Evolutionary conservation across 1,284 basidiomycete genomes (phyloP), one percentile per base, ranked within the genome.

Genomic region (Fistulinella cinereoalba): DNA sequence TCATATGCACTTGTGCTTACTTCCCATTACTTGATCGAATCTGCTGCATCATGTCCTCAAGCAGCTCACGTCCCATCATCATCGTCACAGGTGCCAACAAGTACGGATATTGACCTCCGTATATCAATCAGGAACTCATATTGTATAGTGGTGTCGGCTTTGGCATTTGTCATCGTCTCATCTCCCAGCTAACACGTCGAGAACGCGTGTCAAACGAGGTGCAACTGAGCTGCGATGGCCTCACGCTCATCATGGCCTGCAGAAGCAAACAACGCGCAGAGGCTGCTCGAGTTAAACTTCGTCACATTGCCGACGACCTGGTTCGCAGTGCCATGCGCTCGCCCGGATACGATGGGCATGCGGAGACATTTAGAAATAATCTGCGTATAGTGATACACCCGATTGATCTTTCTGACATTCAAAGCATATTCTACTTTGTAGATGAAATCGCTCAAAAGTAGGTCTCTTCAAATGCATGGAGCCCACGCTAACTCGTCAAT

Each of bases 191-290:
- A 18, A 80, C 80, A 6, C 59, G 57, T 39, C 80, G 77, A 1
- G 63, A 71, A 15, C n/a, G 36, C 11, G 39, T 12, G 16, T 48
- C 55, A 37, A 51, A 49, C 21, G 38, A 51, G 29, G 34, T 48
- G 23, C 50, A 46, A 37, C 36, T 50, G 48, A 56, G 70, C 47
- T 75, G 74, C 57, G 66, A 80, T 43, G 74, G 80, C 8, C 60
- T 92, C 27, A 93, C 88, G 0, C 71, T 96, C 32, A 80, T 96
- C 52, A 76, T 96, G 70, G 92, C 90, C 0, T 95, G 92, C 63
- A 78, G 92, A 42, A 88, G 75, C 46, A 68, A 69, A 41, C 68
- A 74, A 44, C 79, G 84, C 22, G 92, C 87, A 0, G 75, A 83
- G 41, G 71, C 60, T 19, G 89, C 91, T 6, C 73, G 76, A 22